These are phyloP conservation scores for Spathaspora boniae DNA, from an alignment of 805 yeast species.

Conservation along the genomic window DNA sequence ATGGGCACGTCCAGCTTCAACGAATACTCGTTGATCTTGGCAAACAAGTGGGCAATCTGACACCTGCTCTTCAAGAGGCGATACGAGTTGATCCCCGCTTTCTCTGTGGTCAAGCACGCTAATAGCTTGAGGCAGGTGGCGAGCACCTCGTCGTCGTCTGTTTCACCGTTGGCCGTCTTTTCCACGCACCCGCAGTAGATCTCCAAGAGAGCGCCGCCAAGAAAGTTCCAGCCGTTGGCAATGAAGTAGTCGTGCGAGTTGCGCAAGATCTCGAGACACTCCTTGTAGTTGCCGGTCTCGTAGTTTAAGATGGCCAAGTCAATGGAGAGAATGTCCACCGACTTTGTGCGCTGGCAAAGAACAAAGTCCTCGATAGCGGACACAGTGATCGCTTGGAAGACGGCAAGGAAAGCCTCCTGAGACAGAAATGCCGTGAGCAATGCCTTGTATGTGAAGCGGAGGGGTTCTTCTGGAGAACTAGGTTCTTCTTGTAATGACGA, in stretches of 20 bases:
- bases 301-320: constrained; percentile 75
- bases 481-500: no score
- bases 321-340: constrained; percentile 69
- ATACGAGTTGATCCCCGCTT: constrained; percentile 9
- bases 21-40: constrained; percentile 20
- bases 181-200: constrained; percentile 68
- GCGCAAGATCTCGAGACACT: constrained; percentile 60
- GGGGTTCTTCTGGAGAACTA: not conserved
- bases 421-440: not conserved
- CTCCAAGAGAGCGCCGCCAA: constrained; percentile 64
- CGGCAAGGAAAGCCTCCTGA: constrained; percentile 14
- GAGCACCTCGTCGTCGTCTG: constrained; percentile 27
- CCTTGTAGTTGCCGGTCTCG: constrained; percentile 51
- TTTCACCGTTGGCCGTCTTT: constrained; percentile 18
- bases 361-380: constrained; percentile 52
- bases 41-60: constrained; percentile 10
- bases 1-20: constrained; percentile 11
- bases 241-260: constrained; percentile 68
- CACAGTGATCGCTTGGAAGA: constrained; percentile 53
- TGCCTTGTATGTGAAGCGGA: not conserved
- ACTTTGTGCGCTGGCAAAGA: constrained; percentile 51
- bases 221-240: constrained; percentile 68
- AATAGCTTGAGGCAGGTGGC: constrained; percentile 40
- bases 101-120: constrained; percentile 23
- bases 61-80: constrained; percentile 14